Evolutionary conservation across 78 protist genomes (phyloP), one percentile per base, ranked within the genome.

Genomic region (slime mould (Dictyostelium discoideum)): DNA sequence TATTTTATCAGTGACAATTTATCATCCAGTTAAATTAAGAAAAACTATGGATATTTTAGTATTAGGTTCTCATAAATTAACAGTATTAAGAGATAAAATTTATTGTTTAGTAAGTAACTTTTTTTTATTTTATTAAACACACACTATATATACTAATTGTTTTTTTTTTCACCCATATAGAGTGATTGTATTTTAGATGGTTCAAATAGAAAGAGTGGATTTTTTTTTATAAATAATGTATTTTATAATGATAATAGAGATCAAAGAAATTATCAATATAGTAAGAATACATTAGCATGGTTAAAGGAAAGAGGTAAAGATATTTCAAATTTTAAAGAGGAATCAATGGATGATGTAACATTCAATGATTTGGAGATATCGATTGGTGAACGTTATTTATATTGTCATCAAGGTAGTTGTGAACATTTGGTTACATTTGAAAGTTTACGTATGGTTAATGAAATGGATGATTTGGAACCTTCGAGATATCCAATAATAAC

Each of bases 171-270:
- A 84, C n/a, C n/a, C n/a, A 37, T 54, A 54, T 16, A 54, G 65
- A 65, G 88, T 39, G 96, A 93, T 83, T 22, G 24, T 26, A 86
- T 93, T 10, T 65, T 84, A 48, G 92, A 93, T 76, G 96, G 87
- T 16, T 1, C 40, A 6, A 74, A 54, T 13, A 93, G 90, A 65
- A 86, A 82, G 48, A 85, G 92, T 14, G 86, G 93, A n/a, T 95
- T 39, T 42, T 87, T 95, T 40, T 95, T 87, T 29, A 87, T 95
- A 7, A 90, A 95, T 24, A 85, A 85, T 60, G 37, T 26, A 8
- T 95, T 95, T 73, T 95, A 95, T 60, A 77, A 95, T 85, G 97
- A 95, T 26, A 81, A 39, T 10, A 29, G 97, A 48, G 40, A 82
- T 2, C 87, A 46, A 20, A 20, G 44, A 2, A 86, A 80, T 74